Conservation (phyloP, 495 filamentous ascomycete genomes). For the Lophiotrema nucula region DNA sequence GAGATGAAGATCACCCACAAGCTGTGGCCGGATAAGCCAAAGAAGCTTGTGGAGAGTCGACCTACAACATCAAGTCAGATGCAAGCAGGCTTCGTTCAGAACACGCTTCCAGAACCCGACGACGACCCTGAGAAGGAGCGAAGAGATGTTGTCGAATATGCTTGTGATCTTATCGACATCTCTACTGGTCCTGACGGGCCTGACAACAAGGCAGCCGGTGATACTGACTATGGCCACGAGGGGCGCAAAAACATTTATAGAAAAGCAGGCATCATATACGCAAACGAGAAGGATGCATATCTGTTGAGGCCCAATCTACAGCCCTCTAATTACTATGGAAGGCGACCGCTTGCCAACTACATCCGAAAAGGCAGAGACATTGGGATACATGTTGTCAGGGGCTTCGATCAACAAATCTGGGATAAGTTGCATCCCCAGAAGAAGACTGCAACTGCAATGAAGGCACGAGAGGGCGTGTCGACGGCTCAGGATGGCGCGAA, state of each 20-base stretch:
- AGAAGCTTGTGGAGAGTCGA: constrained; percentile 42
- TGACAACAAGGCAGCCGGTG: constrained; percentile 44
- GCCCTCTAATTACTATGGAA: constrained; percentile 75
- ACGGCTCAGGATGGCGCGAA: constrained; percentile 37
- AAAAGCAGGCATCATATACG: constrained; percentile 78
- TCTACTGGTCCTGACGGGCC: constrained; percentile 39
- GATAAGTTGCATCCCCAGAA: constrained; percentile 68
- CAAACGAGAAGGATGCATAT: constrained; percentile 70
- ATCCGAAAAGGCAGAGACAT: constrained; percentile 81
- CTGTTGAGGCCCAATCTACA: constrained; percentile 75
- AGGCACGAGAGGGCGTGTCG: constrained; percentile 50
- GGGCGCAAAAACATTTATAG: constrained; percentile 50
- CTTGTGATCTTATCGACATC: constrained; percentile 44
- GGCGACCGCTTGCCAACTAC: constrained; percentile 69
- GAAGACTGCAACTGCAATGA: constrained; percentile 48
- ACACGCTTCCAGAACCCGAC: constrained; percentile 20
- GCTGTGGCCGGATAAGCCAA: constrained; percentile 66
- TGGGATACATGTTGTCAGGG: constrained; percentile 81
- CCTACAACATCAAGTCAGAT: constrained; percentile 35
- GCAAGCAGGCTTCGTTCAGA: constrained; percentile 29
- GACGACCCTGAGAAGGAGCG: constrained; percentile 40
- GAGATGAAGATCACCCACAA: constrained; percentile 85
- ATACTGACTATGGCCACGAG: constrained; percentile 37
- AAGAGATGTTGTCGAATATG: constrained; percentile 37
- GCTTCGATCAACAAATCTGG: constrained; percentile 78